Conservation (phyloP, 345 rosid species). For the Salix koriyanagi region DNA sequence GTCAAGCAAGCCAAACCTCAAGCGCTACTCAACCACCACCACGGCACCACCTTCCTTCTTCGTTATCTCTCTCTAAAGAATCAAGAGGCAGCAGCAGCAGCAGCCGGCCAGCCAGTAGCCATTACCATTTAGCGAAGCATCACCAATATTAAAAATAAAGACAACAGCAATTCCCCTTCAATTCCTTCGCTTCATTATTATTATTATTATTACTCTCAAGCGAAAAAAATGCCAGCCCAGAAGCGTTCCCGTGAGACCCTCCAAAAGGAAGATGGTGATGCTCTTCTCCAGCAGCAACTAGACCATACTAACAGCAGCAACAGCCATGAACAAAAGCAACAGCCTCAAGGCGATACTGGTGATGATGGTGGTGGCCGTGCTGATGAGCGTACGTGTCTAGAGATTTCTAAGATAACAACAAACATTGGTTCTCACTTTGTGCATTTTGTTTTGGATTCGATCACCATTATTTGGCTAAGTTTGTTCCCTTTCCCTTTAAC, state of each 20-base stretch:
- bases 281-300: conserved; percentile 4
- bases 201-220: neutral
- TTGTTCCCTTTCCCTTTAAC: neutral
- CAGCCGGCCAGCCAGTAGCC: neutral
- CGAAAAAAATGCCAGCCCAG: conserved; percentile 23
- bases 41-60: neutral
- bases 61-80: neutral
- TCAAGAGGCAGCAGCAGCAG: neutral
- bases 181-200: neutral
- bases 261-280: neutral
- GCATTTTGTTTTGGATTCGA: conserved; percentile 9
- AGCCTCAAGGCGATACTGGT: neutral
- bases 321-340: neutral
- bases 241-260: conserved; percentile 16
- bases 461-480: neutral
- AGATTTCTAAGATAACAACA: neutral
- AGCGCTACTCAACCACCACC: neutral
- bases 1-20: conserved; percentile 11
- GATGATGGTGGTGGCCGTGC: conserved; percentile 3
- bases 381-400: conserved; percentile 14
- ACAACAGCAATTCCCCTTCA: neutral
- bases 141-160: neutral
- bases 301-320: neutral
- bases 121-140: neutral
- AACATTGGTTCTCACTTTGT: neutral